Conservation (phyloP, 2,329 filamentous ascomycete species). For the Penicillium sp. region DNA sequence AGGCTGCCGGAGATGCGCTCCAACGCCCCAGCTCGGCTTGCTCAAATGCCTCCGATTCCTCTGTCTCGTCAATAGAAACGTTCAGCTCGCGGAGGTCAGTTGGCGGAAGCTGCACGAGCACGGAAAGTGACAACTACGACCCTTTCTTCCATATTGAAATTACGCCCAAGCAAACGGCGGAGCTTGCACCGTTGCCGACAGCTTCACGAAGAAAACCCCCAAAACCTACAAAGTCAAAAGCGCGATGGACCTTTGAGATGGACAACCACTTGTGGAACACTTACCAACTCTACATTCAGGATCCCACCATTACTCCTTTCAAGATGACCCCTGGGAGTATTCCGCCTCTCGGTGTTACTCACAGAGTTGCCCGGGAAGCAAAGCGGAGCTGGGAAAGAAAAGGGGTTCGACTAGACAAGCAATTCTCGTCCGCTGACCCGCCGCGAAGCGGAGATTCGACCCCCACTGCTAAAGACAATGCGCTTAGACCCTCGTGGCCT, state of each 20-base stretch:
- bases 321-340: conserved; percentile 68
- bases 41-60: conserved; percentile 66
- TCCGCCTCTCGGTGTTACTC: conserved; percentile 67
- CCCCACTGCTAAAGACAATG: conserved; percentile 44
- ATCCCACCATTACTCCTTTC: conserved; percentile 69
- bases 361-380: conserved; percentile 66
- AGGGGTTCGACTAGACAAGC: conserved; percentile 37
- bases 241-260: conserved; percentile 65
- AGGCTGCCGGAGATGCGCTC: conserved; percentile 49
- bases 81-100: conserved; percentile 61
- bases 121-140: conserved; percentile 63
- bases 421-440: conserved; percentile 20
- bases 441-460: conserved; percentile 55
- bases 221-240: conserved; percentile 31
- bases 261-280: conserved; percentile 70
- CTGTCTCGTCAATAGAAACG: conserved; percentile 63
- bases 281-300: conserved; percentile 68
- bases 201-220: conserved; percentile 34
- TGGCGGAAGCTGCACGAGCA: conserved; percentile 65
- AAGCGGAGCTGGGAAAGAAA: conserved; percentile 63
- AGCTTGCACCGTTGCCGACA: conserved; percentile 43
- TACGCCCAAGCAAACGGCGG: conserved; percentile 42
- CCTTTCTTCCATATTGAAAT: conserved; percentile 56
- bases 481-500: conserved; percentile 56
- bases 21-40: conserved; percentile 62